A percentile compares a stretch with the other conserved stretches of the same genome.
These are phyloP conservation scores for Paragyromitra xinjiangensis DNA, from an alignment of 495 filamentous ascomycete species.

Conservation along the genomic window DNA sequence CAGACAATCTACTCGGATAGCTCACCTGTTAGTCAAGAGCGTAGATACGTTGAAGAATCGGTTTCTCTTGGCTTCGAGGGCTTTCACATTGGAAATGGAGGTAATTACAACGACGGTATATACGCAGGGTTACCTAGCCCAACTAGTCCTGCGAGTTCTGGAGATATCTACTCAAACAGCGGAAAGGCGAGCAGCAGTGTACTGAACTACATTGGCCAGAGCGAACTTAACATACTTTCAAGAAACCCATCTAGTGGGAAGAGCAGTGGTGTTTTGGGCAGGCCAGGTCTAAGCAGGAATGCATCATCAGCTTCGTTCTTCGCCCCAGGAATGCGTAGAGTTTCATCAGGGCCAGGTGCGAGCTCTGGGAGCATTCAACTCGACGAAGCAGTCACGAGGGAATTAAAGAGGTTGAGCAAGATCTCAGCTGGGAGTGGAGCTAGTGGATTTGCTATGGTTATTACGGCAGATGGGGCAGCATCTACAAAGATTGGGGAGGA, in stretches of 20 bases:
- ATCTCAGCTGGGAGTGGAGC: slow-evolving; percentile 56
- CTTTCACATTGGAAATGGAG: slow-evolving; percentile 46
- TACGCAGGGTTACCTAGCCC: slow-evolving; percentile 39
- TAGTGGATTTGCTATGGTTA: slow-evolving; percentile 55
- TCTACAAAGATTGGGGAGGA: slow-evolving; percentile 43
- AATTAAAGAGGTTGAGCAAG: slow-evolving; percentile 54
- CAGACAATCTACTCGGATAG: slow-evolving; percentile 35
- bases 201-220: slow-evolving; percentile 49
- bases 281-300: slow-evolving; percentile 52
- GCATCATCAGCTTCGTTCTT: slow-evolving; percentile 52
- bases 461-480: slow-evolving; percentile 53
- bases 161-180: slow-evolving; percentile 44
- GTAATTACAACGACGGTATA: slow-evolving; percentile 12
- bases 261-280: slow-evolving; percentile 35
- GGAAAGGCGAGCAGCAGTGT: slow-evolving; percentile 54
- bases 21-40: slow-evolving; percentile 48
- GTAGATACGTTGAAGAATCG: slow-evolving; percentile 53
- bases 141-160: slow-evolving; percentile 17
- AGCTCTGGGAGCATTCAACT: slow-evolving; percentile 40
- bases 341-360: slow-evolving; percentile 26
- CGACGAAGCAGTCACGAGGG: slow-evolving; percentile 52
- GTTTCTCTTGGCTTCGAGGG: slow-evolving; percentile 52
- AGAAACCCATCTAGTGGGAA: slow-evolving; percentile 49
- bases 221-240: slow-evolving; percentile 38
- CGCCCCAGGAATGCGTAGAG: slow-evolving; percentile 36